Conservation (phyloP, 1,284 basidiomycete genomes). For the Boletus sp. region DNA sequence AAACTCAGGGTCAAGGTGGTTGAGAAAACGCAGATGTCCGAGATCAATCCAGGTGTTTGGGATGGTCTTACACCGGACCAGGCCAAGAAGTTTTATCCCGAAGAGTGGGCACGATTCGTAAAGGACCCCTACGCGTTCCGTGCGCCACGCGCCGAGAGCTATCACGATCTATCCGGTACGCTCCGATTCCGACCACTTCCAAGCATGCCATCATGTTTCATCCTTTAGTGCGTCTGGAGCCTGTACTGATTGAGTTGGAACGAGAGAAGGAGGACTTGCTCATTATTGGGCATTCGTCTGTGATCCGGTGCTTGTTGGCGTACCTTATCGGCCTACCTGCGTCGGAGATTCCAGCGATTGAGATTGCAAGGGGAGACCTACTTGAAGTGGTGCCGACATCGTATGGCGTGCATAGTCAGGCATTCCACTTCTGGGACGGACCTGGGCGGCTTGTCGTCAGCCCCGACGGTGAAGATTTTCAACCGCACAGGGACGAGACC, state of each 20-base stretch:
- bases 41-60: conserved; percentile 98
- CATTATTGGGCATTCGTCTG: conserved; percentile 90
- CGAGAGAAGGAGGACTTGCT: conserved; percentile 77
- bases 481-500: conserved; percentile 56
- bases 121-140: conserved; percentile 94
- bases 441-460: conserved; percentile 63
- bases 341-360: conserved; percentile 94
- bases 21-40: conserved; percentile 94
- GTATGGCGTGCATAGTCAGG: conserved; percentile 87
- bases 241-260: conserved; percentile 84
- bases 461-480: conserved; percentile 43
- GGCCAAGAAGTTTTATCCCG: conserved; percentile 88
- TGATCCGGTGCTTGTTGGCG: conserved; percentile 92
- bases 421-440: conserved; percentile 93
- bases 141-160: conserved; percentile 92
- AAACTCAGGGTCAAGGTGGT: conserved; percentile 75
- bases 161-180: conserved; percentile 83
- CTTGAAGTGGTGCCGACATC: conserved; percentile 89
- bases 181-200: not conserved
- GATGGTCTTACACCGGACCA: conserved; percentile 93
- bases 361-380: conserved; percentile 89
- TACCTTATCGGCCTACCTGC: conserved; percentile 96
- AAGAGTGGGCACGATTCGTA: conserved; percentile 92
- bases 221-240: conserved; percentile 71
- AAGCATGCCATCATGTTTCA: not conserved